Evolutionary conservation across 2,329 filamentous ascomycete species (phyloP).

Genomic region (Fusarium paranaense): DNA sequence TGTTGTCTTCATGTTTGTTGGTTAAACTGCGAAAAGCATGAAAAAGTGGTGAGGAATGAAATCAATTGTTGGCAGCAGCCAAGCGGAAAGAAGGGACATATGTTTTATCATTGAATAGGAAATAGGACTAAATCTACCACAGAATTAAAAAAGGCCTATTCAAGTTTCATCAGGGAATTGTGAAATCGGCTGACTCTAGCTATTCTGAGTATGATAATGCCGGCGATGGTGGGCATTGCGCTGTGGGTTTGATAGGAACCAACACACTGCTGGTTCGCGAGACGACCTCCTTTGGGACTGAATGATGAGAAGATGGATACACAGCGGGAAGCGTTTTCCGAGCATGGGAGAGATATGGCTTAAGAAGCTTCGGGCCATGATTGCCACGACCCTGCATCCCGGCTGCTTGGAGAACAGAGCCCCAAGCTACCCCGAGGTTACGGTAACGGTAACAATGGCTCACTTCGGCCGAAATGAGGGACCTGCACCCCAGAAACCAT

Average conservation of each 20-base stretch:
- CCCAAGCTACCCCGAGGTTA: background rate
- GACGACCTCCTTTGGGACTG: background rate
- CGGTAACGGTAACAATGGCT: background rate
- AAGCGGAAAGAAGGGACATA: too few species aligned
- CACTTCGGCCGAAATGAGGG: background rate
- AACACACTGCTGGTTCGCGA: background rate
- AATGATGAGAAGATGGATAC: too few species aligned
- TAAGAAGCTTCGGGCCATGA: background rate
- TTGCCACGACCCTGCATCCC: background rate
- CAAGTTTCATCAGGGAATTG: too few species aligned
- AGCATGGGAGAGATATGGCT: background rate
- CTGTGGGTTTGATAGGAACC: background rate
- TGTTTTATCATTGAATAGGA: background rate
- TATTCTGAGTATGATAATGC: background rate
- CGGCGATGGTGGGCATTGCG: background rate
- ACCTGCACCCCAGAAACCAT: background rate
- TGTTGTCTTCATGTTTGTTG: background rate
- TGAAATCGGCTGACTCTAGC: background rate
- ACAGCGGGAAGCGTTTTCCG: background rate
- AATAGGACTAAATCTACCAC: background rate
- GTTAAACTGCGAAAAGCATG: rapidly evolving
- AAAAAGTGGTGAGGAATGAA: background rate
- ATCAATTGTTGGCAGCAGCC: too few species aligned
- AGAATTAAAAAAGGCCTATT: too few species aligned
- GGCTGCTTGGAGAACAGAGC: background rate